Evolutionary conservation across 495 filamentous ascomycete genomes (phyloP).

Genomic region (Schizothecium vesticola): DNA sequence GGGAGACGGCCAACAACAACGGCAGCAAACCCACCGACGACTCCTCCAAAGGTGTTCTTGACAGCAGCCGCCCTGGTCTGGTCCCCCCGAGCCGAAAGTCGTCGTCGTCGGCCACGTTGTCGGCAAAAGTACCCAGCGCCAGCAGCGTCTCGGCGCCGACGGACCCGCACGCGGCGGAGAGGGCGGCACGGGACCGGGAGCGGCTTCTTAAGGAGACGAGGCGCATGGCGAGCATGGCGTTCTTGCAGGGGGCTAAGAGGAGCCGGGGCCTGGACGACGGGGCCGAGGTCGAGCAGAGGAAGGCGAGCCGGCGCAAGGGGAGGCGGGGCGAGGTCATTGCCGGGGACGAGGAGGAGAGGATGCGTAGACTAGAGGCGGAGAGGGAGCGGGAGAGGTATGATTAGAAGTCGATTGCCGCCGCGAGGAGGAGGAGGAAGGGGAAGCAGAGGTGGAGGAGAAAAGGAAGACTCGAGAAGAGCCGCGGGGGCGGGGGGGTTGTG

Average conservation of each 20-base stretch:
- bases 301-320: slow-evolving; percentile 36
- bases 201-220: slow-evolving; percentile 73
- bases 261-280: slow-evolving; percentile 4
- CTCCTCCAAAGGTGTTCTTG: slow-evolving; percentile 31
- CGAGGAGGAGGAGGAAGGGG: background rate
- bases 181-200: slow-evolving; percentile 70
- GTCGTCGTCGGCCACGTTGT: background rate
- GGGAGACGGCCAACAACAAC: background rate
- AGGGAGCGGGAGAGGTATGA: slow-evolving; percentile 40
- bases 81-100: background rate
- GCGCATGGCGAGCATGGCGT: slow-evolving; percentile 55
- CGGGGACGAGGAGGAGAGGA: slow-evolving; percentile 40
- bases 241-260: slow-evolving; percentile 38
- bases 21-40: slow-evolving; percentile 5
- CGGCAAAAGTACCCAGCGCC: background rate
- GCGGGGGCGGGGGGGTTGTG: no score
- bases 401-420: slow-evolving; percentile 10
- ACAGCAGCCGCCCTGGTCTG: slow-evolving; percentile 24
- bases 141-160: slow-evolving; percentile 31
- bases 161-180: slow-evolving; percentile 71
- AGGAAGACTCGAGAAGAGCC: no score
- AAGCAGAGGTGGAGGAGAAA: background rate
- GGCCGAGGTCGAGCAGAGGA: slow-evolving; percentile 27
- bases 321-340: slow-evolving; percentile 38
- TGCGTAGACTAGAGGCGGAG: slow-evolving; percentile 49